phyloP scores from a whole-genome alignment of 306 rosid species.

The Calophaca sinica region DNA sequence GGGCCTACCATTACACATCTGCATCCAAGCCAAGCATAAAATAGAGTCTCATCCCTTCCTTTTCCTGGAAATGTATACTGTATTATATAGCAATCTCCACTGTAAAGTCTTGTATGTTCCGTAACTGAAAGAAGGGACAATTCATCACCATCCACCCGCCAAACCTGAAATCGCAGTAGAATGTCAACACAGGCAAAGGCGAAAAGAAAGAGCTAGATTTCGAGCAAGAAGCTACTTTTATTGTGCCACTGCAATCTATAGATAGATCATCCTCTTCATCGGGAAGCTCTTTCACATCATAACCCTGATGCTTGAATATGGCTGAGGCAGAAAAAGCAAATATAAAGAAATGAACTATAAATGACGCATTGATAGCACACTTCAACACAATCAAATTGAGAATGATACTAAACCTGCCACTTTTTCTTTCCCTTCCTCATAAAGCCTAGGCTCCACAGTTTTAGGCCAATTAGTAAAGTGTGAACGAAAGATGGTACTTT shows the following conservation, averaged over 20 bases:
- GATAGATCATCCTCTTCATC: slow-evolving; percentile 70
- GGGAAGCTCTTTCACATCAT: slow-evolving; percentile 91
- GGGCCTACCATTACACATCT: slow-evolving; percentile 64
- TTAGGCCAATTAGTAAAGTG: slow-evolving; percentile 83
- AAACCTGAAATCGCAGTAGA: slow-evolving; percentile 65
- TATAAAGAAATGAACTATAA: slow-evolving; percentile 38
- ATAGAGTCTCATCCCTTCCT: slow-evolving; percentile 76
- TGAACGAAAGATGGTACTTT: slow-evolving; percentile 70
- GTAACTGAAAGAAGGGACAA: slow-evolving; percentile 59
- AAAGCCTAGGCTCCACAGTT: slow-evolving; percentile 72
- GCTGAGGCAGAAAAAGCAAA: slow-evolving; percentile 61
- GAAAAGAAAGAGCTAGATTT: slow-evolving; percentile 16
- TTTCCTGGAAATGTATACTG: slow-evolving; percentile 76
- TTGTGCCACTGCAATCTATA: slow-evolving; percentile 72
- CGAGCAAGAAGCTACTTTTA: slow-evolving; percentile 66
- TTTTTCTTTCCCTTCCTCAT: slow-evolving; percentile 96
- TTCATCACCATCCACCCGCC: slow-evolving; percentile 84
- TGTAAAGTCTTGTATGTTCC: slow-evolving; percentile 72
- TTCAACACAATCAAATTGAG: slow-evolving; percentile 36
- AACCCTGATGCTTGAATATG: slow-evolving; percentile 98
- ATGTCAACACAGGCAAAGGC: slow-evolving; percentile 38
- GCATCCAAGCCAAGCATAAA: slow-evolving; percentile 86
- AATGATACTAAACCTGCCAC: slow-evolving; percentile 82
- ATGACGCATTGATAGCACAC: slow-evolving; percentile 11
- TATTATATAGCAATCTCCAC: slow-evolving; percentile 88